Evolutionary conservation across 257 asterid species (phyloP).

Genomic region (Voacanga thouarsii): DNA sequence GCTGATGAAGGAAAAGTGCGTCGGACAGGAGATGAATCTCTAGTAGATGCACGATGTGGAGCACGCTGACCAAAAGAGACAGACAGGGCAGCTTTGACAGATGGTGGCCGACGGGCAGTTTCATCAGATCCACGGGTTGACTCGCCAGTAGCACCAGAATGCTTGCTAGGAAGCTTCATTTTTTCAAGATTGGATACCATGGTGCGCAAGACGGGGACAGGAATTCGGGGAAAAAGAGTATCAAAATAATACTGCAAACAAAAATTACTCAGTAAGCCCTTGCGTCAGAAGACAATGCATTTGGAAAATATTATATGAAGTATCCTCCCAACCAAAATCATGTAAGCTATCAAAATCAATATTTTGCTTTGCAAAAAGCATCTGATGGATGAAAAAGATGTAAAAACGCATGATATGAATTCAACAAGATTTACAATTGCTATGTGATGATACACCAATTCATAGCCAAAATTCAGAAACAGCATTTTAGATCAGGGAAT

Average conservation of each 20-base stretch:
- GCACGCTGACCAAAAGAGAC: conserved; percentile 99
- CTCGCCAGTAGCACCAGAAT: conserved; percentile 82
- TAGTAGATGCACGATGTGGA: conserved; percentile 96
- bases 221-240: conserved; percentile 93
- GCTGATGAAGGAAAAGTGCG: conserved; percentile 60
- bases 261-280: conserved; percentile 19
- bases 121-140: conserved; percentile 90
- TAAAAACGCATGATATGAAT: not conserved
- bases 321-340: not conserved
- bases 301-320: not conserved
- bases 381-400: not conserved
- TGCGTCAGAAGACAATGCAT: not conserved
- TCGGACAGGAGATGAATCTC: conserved; percentile 95
- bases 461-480: not conserved
- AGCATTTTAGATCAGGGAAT: not conserved
- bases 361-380: not conserved
- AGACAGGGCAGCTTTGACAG: conserved; percentile 95
- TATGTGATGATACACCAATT: not conserved
- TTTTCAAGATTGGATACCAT: conserved; percentile 67
- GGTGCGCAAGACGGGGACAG: conserved; percentile 77
- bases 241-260: conserved; percentile 89
- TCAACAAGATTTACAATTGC: not conserved
- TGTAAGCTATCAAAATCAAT: not conserved
- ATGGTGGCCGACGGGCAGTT: conserved; percentile 94
- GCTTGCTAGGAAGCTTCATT: conserved; percentile 87